These are phyloP conservation scores for Dissophora globulifera DNA, from an alignment of 192 early-diverging fungal species.

Conservation along the genomic window DNA sequence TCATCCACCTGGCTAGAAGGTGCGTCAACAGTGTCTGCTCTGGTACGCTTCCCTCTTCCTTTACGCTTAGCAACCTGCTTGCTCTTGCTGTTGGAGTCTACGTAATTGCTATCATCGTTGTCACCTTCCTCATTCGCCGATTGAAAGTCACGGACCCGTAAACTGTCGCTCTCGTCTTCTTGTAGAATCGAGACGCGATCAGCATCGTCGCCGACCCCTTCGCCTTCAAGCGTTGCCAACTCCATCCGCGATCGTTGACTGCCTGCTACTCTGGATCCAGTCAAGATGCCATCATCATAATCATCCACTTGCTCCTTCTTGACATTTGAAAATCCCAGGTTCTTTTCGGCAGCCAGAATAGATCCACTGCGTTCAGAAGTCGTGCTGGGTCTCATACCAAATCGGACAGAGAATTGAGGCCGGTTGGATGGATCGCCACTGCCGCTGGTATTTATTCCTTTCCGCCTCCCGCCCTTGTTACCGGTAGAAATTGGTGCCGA, in stretches of 20 bases:
- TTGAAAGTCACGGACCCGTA: conserved; percentile 30
- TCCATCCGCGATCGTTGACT: conserved; percentile 8
- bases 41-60: conserved; percentile 7
- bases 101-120: conserved; percentile 1
- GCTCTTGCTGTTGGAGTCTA: no score
- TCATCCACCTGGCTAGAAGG: conserved; percentile 12
- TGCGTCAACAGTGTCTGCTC: background rate
- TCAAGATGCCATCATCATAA: no score
- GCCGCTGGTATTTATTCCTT: background rate
- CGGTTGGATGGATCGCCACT: background rate
- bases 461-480: background rate
- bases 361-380: conserved; percentile 35
- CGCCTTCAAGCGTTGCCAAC: conserved; percentile 13
- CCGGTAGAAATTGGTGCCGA: no score
- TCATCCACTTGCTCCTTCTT: conserved; percentile 30
- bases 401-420: conserved; percentile 33
- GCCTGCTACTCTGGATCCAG: no score
- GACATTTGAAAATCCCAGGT: conserved; percentile 23
- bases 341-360: conserved; percentile 32
- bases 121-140: background rate
- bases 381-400: conserved; percentile 24
- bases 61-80: background rate
- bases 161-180: conserved; percentile 34
- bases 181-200: conserved; percentile 9
- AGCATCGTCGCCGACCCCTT: background rate